Evolutionary conservation across 2,329 filamentous ascomycete genomes (phyloP).

Genomic region (Trichoderma brevicompactum): DNA sequence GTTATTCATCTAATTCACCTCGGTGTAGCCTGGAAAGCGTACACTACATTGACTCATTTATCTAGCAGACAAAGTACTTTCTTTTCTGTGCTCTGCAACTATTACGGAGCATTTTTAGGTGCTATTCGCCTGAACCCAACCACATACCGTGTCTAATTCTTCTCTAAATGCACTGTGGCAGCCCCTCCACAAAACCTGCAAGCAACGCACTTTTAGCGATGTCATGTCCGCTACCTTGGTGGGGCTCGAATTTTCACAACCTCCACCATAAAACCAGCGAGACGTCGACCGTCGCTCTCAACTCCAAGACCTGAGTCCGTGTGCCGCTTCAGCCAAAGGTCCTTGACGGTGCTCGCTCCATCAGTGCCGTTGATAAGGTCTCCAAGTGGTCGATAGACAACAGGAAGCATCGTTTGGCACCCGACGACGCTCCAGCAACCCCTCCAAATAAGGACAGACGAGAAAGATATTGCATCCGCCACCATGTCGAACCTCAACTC

Average conservation of each 20-base stretch:
- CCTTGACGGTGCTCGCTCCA: neutral
- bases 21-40: too few species aligned
- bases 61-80: too few species aligned
- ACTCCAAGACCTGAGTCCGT: conserved; percentile 29
- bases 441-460: conserved; percentile 16
- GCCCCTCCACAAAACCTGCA: conserved; percentile 35
- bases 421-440: conserved; percentile 15
- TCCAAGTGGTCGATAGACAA: neutral
- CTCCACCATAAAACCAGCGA: conserved; percentile 36
- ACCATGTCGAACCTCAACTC: conserved; percentile 90
- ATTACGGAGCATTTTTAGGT: too few species aligned
- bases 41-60: too few species aligned
- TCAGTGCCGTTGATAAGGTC: neutral
- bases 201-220: conserved; percentile 34
- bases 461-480: conserved; percentile 36
- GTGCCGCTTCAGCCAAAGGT: neutral
- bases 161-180: conserved; percentile 24
- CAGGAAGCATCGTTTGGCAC: neutral
- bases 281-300: conserved; percentile 26
- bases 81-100: too few species aligned
- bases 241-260: conserved; percentile 49
- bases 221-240: conserved; percentile 42
- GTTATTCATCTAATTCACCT: too few species aligned
- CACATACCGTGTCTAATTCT: neutral
- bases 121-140: neutral